Percentiles rank a stretch among this genome's conserved stretches.
These are phyloP conservation scores for Coccomyxa subellipsoidea DNA, from an alignment of 163 green algal species.

Conservation along the genomic window DNA sequence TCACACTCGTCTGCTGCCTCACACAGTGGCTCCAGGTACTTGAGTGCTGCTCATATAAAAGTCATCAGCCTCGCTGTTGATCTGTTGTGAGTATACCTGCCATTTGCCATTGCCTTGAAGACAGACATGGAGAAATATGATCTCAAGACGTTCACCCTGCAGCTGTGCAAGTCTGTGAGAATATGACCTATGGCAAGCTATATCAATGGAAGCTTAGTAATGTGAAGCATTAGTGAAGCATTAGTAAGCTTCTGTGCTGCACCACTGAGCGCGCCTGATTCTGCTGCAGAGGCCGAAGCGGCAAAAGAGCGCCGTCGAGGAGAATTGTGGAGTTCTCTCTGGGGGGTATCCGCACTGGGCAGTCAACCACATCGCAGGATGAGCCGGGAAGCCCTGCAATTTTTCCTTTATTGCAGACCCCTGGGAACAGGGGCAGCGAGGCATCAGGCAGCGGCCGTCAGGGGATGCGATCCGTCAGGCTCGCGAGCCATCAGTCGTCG, in stretches of 20 bases:
- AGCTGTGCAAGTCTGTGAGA: too few relatives aligned
- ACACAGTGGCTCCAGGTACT: not conserved
- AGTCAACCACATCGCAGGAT: not conserved
- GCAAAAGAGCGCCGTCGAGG: not conserved
- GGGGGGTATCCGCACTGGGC: not conserved
- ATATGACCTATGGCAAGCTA: too few relatives aligned
- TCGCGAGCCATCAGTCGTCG: not conserved
- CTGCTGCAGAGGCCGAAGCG: not conserved
- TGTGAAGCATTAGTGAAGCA: too few relatives aligned
- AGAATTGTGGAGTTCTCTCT: constrained; percentile 1
- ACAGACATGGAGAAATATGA: too few relatives aligned
- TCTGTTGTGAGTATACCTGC: not conserved
- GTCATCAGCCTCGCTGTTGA: not conserved
- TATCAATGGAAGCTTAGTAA: too few relatives aligned
- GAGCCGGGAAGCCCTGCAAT: not conserved
- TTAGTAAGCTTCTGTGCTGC: too few relatives aligned
- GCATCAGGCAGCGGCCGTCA: not conserved
- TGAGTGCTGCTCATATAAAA: not conserved
- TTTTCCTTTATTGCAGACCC: not conserved
- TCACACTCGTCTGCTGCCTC: not conserved
- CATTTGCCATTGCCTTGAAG: too few relatives aligned
- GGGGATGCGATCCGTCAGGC: not conserved
- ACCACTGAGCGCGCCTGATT: too few relatives aligned
- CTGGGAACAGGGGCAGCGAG: not conserved
- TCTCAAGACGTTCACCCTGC: too few relatives aligned